These are phyloP conservation scores for Xylariales sp. DNA, from an alignment of 2,329 filamentous ascomycete genomes.

Conservation along the genomic window DNA sequence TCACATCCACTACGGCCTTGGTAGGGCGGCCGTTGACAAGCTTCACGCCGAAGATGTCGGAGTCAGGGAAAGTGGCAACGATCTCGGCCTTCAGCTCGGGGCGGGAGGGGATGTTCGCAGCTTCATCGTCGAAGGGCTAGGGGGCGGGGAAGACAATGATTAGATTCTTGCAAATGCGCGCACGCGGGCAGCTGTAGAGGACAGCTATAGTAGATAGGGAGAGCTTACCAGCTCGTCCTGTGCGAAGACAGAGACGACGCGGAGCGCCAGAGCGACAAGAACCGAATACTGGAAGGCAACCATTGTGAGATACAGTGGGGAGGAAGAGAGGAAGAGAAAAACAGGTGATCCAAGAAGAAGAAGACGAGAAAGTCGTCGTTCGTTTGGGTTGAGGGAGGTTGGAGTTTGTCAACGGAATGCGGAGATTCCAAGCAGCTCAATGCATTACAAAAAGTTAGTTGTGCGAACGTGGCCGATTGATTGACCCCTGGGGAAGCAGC, in stretches of 20 bases:
- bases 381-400: background rate
- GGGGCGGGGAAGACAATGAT: too few species aligned
- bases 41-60: constrained; percentile 92
- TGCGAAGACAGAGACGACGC: constrained; percentile 25
- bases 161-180: too few species aligned
- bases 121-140: constrained; percentile 21
- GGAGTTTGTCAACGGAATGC: background rate
- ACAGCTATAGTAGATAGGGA: too few species aligned
- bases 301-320: constrained; percentile 17
- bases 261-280: constrained; percentile 26
- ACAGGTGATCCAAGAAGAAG: too few species aligned
- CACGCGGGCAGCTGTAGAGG: too few species aligned
- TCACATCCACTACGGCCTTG: constrained; percentile 74
- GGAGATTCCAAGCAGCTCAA: constrained; percentile 3
- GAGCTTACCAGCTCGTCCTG: constrained; percentile 23
- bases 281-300: constrained; percentile 27
- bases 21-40: constrained; percentile 89
- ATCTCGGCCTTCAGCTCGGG: constrained; percentile 60
- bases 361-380: constrained; percentile 1
- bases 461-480: constrained; percentile 10
- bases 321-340: constrained; percentile 5
- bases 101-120: constrained; percentile 18
- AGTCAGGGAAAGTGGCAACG: constrained; percentile 58
- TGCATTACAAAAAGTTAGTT: constrained; percentile 7
- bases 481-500: constrained; percentile 3